phyloP scores from a whole-genome alignment of 257 asterid species.

The Parsonsia alboflavescens region DNA sequence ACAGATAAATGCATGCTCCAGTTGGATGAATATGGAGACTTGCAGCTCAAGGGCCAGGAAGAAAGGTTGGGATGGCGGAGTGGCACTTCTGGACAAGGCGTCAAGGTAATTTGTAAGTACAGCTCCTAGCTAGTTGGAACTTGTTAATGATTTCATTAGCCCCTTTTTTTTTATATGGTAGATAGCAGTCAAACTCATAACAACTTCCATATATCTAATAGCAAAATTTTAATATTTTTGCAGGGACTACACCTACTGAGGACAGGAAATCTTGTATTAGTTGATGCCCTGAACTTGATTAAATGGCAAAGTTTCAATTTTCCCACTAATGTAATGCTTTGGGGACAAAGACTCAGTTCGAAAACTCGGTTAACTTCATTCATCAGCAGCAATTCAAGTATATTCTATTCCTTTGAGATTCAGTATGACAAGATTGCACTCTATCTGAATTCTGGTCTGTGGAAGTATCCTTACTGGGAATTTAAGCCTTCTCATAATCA shows the following conservation, averaged over 20 bases:
- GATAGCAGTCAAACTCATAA: neutral
- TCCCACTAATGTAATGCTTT: conserved; percentile 76
- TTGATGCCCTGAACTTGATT: conserved; percentile 51
- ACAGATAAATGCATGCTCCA: conserved; percentile 52
- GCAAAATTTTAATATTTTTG: conserved; percentile 21
- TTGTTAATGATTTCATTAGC: neutral
- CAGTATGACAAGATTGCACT: conserved; percentile 53
- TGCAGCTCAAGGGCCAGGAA: conserved; percentile 48
- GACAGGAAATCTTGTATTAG: conserved; percentile 79
- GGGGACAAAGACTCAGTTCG: conserved; percentile 88
- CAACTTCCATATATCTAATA: conserved; percentile 2
- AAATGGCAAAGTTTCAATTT: conserved; percentile 96
- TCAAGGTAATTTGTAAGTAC: conserved; percentile 45
- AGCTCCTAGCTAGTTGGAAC: conserved; percentile 3
- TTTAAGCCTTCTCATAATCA: conserved; percentile 29
- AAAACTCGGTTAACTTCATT: conserved; percentile 71
- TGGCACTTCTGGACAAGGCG: conserved; percentile 83
- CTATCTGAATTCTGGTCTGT: conserved; percentile 46
- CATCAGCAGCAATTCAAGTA: conserved; percentile 45
- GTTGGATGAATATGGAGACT: conserved; percentile 46
- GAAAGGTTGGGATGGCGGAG: conserved; percentile 67
- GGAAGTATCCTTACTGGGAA: conserved; percentile 80
- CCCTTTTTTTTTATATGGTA: neutral
- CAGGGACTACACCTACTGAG: conserved; percentile 61
- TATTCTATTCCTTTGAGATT: conserved; percentile 65